These are phyloP conservation scores for Colletotrichum sojae DNA, from an alignment of 2,329 filamentous ascomycete species.

Conservation along the genomic window DNA sequence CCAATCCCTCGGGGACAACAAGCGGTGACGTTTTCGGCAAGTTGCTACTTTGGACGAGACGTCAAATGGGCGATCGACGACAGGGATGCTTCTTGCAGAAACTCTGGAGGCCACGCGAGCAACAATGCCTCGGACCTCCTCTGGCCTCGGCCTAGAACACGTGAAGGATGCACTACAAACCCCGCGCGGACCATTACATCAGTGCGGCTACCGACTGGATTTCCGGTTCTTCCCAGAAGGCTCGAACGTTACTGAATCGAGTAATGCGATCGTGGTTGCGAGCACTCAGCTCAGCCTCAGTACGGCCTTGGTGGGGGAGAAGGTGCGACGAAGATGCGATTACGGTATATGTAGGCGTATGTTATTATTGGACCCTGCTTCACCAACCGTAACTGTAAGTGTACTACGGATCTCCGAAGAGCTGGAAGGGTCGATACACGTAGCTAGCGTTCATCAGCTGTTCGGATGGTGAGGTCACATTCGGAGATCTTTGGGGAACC, in stretches of 20 bases:
- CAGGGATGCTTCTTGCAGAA: slow-evolving; percentile 9
- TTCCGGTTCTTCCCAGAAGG: slow-evolving; percentile 11
- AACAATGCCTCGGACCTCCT: slow-evolving; percentile 20
- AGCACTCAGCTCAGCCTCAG: background rate
- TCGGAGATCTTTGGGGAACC: background rate
- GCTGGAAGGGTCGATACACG: slow-evolving; percentile 11
- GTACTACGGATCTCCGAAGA: background rate
- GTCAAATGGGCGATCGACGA: slow-evolving; percentile 22
- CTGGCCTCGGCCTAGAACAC: background rate
- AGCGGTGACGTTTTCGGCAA: slow-evolving; percentile 1
- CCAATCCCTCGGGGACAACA: background rate
- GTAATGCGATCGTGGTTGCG: slow-evolving; percentile 9
- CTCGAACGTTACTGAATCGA: slow-evolving; percentile 15
- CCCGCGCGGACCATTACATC: slow-evolving; percentile 28
- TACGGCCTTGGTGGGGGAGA: too few species aligned
- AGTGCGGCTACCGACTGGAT: slow-evolving; percentile 10
- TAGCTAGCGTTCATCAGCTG: background rate
- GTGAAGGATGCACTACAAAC: slow-evolving; percentile 2
- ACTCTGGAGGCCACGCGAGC: background rate
- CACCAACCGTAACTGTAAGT: too few species aligned
- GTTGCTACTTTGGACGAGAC: slow-evolving; percentile 26
- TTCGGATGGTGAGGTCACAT: slow-evolving; percentile 16
- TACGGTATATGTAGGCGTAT: background rate
- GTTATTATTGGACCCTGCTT: background rate
- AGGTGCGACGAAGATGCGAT: background rate